These are phyloP conservation scores for Pseudonitzschia delicatissima DNA, from an alignment of 108 stramenopile genomes.

Conservation along the genomic window DNA sequence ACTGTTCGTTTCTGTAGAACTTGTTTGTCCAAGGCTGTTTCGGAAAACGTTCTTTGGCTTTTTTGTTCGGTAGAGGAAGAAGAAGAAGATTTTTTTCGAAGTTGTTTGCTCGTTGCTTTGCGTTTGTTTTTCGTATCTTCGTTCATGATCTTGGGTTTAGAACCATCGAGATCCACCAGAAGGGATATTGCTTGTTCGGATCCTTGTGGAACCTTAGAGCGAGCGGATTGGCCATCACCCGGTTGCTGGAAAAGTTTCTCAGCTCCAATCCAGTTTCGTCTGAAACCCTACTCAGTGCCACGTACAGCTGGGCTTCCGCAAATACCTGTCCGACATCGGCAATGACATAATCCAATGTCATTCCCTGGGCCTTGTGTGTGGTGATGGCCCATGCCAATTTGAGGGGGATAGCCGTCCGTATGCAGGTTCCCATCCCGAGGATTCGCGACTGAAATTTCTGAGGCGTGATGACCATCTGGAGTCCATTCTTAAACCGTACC, in stretches of 20 bases:
- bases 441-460: conserved; percentile 29
- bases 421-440: conserved; percentile 37
- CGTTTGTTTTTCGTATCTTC: background rate
- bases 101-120: background rate
- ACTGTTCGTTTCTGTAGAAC: conserved; percentile 53
- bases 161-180: conserved; percentile 25
- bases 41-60: no score
- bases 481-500: conserved; percentile 44
- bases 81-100: background rate
- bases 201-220: conserved; percentile 39
- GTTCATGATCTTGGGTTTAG: background rate
- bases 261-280: conserved; percentile 46
- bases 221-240: conserved; percentile 49
- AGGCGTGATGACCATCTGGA: conserved; percentile 16
- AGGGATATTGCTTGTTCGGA: conserved; percentile 22
- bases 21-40: no score
- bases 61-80: background rate
- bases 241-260: conserved; percentile 50
- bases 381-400: conserved; percentile 76
- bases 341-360: conserved; percentile 70
- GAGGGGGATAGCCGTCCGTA: conserved; percentile 61
- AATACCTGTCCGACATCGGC: conserved; percentile 81
- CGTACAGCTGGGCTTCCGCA: conserved; percentile 91
- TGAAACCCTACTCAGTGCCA: conserved; percentile 83
- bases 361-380: conserved; percentile 77